phyloP scores from a whole-genome alignment of 345 rosid genomes.

The Populus ilicifolia region DNA sequence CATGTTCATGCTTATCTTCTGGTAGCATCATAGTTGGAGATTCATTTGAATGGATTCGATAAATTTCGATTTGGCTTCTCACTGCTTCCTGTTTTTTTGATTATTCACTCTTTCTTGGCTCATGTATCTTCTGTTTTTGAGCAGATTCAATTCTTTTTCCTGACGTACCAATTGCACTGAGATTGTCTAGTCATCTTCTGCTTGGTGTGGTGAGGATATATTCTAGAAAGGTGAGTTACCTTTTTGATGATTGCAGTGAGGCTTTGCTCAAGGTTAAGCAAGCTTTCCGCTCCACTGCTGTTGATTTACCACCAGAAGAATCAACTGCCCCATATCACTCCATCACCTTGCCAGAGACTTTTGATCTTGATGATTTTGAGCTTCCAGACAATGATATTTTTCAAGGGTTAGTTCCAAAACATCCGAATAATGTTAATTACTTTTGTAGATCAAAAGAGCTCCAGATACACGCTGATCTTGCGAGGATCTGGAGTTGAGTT shows the following conservation, averaged over 20 bases:
- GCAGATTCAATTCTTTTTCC: slow-evolving; percentile 98
- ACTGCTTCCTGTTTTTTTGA: neutral
- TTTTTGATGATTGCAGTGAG: slow-evolving; percentile 99
- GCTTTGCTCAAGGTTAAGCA: slow-evolving; percentile 97
- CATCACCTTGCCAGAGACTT: slow-evolving; percentile 98
- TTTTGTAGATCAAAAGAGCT: neutral
- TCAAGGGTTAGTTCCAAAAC: slow-evolving; percentile 72
- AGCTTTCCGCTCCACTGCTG: slow-evolving; percentile 97
- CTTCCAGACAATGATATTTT: slow-evolving; percentile 90
- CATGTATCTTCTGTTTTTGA: slow-evolving; percentile 13
- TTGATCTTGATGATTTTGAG: slow-evolving; percentile 99
- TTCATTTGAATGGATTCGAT: neutral
- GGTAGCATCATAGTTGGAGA: neutral
- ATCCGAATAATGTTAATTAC: neutral
- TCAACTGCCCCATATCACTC: slow-evolving; percentile 98
- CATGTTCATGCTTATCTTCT: neutral
- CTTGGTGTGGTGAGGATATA: slow-evolving; percentile 99
- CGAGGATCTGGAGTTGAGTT: neutral
- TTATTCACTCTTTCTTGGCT: slow-evolving; percentile 6
- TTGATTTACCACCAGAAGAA: slow-evolving; percentile 98
- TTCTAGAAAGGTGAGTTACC: slow-evolving; percentile 95
- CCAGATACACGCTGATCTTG: neutral
- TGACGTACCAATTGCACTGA: slow-evolving; percentile 90
- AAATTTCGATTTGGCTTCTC: neutral
- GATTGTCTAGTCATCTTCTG: slow-evolving; percentile 95